Conservation (phyloP, 2,329 filamentous ascomycete genomes). For the Colletotrichum neosansevieriae region DNA sequence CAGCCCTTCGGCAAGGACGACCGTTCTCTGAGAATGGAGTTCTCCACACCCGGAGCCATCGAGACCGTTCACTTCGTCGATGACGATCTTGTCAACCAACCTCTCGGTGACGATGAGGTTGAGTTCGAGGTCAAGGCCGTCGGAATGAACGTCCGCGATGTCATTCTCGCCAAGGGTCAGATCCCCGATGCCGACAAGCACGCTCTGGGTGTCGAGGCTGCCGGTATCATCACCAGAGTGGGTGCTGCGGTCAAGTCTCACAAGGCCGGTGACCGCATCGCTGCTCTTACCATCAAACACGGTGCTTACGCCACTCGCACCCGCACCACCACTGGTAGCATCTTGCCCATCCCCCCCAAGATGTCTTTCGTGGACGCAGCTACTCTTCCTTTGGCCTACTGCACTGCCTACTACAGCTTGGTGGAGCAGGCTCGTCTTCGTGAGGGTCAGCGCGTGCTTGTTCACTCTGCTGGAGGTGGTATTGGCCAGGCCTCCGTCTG, state of each 20-base stretch:
- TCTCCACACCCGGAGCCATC: slow-evolving; percentile 53
- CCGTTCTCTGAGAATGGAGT: slow-evolving; percentile 52
- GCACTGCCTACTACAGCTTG: slow-evolving; percentile 53
- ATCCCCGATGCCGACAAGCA: slow-evolving; percentile 47
- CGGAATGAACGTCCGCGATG: slow-evolving; percentile 61
- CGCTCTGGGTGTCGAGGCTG: slow-evolving; percentile 48
- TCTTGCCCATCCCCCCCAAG: slow-evolving; percentile 52
- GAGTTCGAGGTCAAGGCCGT: slow-evolving; percentile 58
- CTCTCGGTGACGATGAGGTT: slow-evolving; percentile 51
- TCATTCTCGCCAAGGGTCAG: slow-evolving; percentile 57
- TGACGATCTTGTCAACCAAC: slow-evolving; percentile 46
- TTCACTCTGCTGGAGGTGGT: slow-evolving; percentile 53
- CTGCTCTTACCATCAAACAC: slow-evolving; percentile 41
- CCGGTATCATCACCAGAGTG: slow-evolving; percentile 50
- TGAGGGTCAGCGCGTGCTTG: slow-evolving; percentile 49
- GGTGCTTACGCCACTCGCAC: slow-evolving; percentile 43
- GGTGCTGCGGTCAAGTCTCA: slow-evolving; percentile 47
- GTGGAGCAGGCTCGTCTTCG: slow-evolving; percentile 46
- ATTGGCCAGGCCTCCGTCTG: slow-evolving; percentile 53
- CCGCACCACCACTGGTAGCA: slow-evolving; percentile 41
- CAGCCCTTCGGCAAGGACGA: slow-evolving; percentile 54
- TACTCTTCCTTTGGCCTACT: slow-evolving; percentile 45
- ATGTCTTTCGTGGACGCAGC: slow-evolving; percentile 55
- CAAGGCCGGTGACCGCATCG: slow-evolving; percentile 48
- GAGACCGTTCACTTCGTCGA: slow-evolving; percentile 56